Conservation (phyloP, 495 filamentous ascomycete genomes). For the Neurospora intermedia region DNA sequence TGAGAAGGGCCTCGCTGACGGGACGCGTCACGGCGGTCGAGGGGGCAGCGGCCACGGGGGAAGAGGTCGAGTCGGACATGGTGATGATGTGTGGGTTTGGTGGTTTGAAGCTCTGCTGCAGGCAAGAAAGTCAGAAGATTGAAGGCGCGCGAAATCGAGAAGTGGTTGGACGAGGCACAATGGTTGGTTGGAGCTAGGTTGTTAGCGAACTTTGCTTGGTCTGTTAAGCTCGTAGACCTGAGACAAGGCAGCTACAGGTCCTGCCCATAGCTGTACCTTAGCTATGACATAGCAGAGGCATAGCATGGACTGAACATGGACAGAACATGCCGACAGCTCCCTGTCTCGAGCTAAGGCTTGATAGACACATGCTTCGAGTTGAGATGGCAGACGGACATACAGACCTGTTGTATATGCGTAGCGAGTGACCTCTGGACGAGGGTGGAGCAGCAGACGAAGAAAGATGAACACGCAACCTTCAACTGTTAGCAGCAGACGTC, state of each 20-base stretch:
- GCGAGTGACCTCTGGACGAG: neutral
- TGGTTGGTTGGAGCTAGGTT: neutral
- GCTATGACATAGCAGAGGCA: neutral
- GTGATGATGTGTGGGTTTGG: conserved; percentile 6
- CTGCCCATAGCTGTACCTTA: neutral
- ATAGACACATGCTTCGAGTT: neutral
- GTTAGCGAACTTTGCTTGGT: neutral
- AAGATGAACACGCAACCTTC: neutral
- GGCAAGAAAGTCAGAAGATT: neutral
- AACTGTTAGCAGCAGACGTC: neutral
- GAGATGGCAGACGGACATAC: neutral
- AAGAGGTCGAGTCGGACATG: conserved; percentile 33
- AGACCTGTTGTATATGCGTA: neutral
- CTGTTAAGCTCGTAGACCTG: neutral
- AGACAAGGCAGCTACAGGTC: neutral
- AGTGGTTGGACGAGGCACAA: neutral
- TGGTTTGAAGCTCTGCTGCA: neutral
- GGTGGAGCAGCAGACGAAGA: neutral
- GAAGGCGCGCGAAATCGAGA: neutral
- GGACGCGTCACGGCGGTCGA: conserved; percentile 48
- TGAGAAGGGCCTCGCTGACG: conserved; percentile 86
- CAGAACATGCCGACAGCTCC: neutral
- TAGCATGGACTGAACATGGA: neutral
- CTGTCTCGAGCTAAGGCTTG: neutral
- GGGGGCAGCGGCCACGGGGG: conserved; percentile 11